These are phyloP conservation scores for Fusarium sp. DNA, from an alignment of 2,329 filamentous ascomycete genomes.

Conservation along the genomic window DNA sequence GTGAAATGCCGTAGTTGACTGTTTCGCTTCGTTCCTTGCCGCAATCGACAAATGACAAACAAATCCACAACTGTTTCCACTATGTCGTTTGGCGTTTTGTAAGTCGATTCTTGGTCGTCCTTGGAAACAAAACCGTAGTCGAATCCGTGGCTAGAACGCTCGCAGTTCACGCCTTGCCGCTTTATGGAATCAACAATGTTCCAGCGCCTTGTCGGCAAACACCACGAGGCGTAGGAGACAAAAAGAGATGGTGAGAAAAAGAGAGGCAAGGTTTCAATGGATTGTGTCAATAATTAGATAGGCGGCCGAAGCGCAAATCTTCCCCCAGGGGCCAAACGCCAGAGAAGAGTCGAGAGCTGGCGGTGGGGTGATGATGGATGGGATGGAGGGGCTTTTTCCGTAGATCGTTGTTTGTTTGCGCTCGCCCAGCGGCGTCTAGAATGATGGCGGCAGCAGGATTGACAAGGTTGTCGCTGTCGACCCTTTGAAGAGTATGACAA, in stretches of 20 bases:
- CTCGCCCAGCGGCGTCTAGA: constrained; percentile 28
- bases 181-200: not conserved
- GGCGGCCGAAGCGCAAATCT: constrained; percentile 9
- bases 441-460: not conserved
- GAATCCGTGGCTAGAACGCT: constrained; percentile 5
- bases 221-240: not conserved
- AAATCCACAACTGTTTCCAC: not conserved
- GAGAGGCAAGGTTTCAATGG: constrained; percentile 1
- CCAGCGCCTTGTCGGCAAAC: not conserved
- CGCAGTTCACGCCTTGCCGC: constrained; percentile 1
- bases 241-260: not conserved
- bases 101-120: constrained; percentile 3
- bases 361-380: constrained; percentile 30
- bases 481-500: not conserved
- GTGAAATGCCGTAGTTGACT: not conserved
- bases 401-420: constrained; percentile 6
- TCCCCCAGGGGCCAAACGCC: constrained; percentile 1
- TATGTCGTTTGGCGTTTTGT: constrained; percentile 7
- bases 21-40: constrained; percentile 11
- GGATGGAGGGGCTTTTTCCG: constrained; percentile 14
- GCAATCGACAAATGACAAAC: constrained; percentile 11
- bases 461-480: not conserved
- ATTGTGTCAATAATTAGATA: constrained; percentile 6
- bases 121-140: constrained; percentile 8
- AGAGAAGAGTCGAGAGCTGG: constrained; percentile 2